Percentiles rank a stretch among this genome's conserved stretches.
These are phyloP conservation scores for Leccinum insolens DNA, from an alignment of 1,284 basidiomycete genomes.

Conservation along the genomic window DNA sequence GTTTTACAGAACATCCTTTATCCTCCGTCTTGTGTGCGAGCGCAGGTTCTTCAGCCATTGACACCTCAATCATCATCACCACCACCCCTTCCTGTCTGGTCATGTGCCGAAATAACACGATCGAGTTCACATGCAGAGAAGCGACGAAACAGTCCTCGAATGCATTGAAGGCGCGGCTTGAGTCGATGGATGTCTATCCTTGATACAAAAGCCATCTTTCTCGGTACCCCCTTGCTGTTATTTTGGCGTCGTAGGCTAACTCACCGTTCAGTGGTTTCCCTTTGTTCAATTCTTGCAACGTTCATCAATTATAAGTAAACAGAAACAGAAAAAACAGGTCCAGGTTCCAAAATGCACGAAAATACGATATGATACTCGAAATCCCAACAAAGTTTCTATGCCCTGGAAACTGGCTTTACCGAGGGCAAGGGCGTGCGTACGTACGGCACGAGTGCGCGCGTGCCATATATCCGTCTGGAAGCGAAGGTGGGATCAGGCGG, in stretches of 20 bases:
- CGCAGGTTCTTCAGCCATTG: not conserved
- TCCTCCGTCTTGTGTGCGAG: slow-evolving; percentile 7
- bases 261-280: not conserved
- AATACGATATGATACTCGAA: slow-evolving; percentile 13
- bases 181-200: slow-evolving; percentile 16
- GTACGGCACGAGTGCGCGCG: too few species aligned
- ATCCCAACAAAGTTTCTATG: slow-evolving; percentile 2
- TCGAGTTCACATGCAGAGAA: slow-evolving; percentile 13
- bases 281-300: not conserved
- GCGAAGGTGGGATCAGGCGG: not conserved
- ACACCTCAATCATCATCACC: not conserved
- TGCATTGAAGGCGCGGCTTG: slow-evolving; percentile 12
- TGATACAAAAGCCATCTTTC: slow-evolving; percentile 6
- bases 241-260: not conserved
- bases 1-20: slow-evolving; percentile 7
- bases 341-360: slow-evolving; percentile 12
- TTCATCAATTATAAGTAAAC: slow-evolving; percentile 2
- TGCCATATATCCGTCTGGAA: not conserved
- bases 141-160: slow-evolving; percentile 11
- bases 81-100: slow-evolving; percentile 12
- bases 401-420: not conserved
- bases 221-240: not conserved
- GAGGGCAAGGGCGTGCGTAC: not conserved
- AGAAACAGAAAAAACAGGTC: not conserved
- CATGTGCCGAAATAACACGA: slow-evolving; percentile 25